Percentiles rank a stretch among this genome's conserved stretches.
These are phyloP conservation scores for Plasmodium gonderi DNA, from an alignment of 169 alveolate species.

Conservation along the genomic window DNA sequence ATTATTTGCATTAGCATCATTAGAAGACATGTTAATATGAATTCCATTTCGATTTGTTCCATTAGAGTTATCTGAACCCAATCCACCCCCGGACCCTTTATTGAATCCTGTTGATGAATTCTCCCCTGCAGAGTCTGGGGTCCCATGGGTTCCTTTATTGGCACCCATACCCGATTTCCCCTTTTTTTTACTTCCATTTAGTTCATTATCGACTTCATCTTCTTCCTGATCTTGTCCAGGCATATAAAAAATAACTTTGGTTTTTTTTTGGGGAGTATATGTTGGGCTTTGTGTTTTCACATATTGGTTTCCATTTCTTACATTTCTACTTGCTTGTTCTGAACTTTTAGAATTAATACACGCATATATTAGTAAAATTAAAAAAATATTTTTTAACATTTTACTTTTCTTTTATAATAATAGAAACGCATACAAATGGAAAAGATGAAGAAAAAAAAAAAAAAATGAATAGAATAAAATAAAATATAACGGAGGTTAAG, in stretches of 20 bases:
- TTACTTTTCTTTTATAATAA: slow-evolving; percentile 4
- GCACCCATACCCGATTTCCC: not conserved
- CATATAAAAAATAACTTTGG: slow-evolving; percentile 70
- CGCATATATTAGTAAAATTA: slow-evolving; percentile 33
- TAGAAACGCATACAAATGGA: not conserved
- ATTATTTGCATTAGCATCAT: slow-evolving; percentile 14
- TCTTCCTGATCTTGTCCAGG: slow-evolving; percentile 8
- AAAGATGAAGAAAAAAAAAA: not conserved
- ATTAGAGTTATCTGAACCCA: slow-evolving; percentile 9
- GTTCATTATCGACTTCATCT: not conserved
- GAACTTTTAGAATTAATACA: slow-evolving; percentile 6
- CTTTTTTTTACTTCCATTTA: slow-evolving; percentile 3
- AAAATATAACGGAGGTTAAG: not conserved
- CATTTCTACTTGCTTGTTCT: not conserved
- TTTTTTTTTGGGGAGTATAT: slow-evolving; percentile 8
- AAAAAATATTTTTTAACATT: slow-evolving; percentile 59
- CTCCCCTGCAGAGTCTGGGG: not conserved
- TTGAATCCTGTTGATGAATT: slow-evolving; percentile 19
- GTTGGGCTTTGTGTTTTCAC: slow-evolving; percentile 46
- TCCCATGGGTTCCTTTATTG: not conserved
- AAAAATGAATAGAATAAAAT: not conserved
- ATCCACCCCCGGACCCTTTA: slow-evolving; percentile 44
- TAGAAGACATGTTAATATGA: not conserved
- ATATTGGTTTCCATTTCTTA: not conserved
- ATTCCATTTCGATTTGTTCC: slow-evolving; percentile 2